These are phyloP conservation scores for Trichophyton rubrum DNA, from an alignment of 2,329 filamentous ascomycete species.

Conservation along the genomic window DNA sequence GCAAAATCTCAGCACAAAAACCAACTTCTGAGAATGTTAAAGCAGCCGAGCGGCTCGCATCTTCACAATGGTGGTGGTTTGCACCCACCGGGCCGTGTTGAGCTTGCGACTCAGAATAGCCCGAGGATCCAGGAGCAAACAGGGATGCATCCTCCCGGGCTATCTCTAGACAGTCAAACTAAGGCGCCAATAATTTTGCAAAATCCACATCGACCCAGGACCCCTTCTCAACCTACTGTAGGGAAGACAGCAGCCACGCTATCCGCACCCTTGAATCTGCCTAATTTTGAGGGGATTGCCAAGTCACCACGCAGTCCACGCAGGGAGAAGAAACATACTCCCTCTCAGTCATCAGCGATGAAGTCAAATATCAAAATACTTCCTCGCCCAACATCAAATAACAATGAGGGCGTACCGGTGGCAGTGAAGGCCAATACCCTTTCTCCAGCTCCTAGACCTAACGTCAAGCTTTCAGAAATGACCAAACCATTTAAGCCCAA, in stretches of 20 bases:
- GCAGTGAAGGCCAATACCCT: slow-evolving; percentile 6
- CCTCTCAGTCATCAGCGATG: not conserved
- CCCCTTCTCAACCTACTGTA: slow-evolving; percentile 11
- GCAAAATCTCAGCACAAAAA: slow-evolving; percentile 27
- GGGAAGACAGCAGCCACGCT: slow-evolving; percentile 27
- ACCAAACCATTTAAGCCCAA: slow-evolving; percentile 41
- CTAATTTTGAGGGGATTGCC: slow-evolving; percentile 26
- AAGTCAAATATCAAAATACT: slow-evolving; percentile 24
- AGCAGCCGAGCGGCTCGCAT: not conserved
- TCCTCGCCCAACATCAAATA: slow-evolving; percentile 23
- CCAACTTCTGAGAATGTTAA: slow-evolving; percentile 24
- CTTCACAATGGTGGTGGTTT: not conserved
- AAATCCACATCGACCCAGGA: slow-evolving; percentile 11
- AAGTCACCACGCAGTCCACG: slow-evolving; percentile 19
- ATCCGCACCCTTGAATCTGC: slow-evolving; percentile 29
- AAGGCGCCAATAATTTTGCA: slow-evolving; percentile 7
- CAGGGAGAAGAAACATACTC: slow-evolving; percentile 10
- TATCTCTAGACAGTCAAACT: not conserved
- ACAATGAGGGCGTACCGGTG: slow-evolving; percentile 15
- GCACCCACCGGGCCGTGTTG: slow-evolving; percentile 24
- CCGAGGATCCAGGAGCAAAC: slow-evolving; percentile 7
- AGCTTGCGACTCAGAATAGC: slow-evolving; percentile 31
- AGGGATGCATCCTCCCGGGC: not conserved
- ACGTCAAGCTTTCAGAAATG: slow-evolving; percentile 22
- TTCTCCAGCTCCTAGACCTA: slow-evolving; percentile 11